Evolutionary conservation across 352 stramenopile species (phyloP).

Genomic region (Phytophthora nicotianae): DNA sequence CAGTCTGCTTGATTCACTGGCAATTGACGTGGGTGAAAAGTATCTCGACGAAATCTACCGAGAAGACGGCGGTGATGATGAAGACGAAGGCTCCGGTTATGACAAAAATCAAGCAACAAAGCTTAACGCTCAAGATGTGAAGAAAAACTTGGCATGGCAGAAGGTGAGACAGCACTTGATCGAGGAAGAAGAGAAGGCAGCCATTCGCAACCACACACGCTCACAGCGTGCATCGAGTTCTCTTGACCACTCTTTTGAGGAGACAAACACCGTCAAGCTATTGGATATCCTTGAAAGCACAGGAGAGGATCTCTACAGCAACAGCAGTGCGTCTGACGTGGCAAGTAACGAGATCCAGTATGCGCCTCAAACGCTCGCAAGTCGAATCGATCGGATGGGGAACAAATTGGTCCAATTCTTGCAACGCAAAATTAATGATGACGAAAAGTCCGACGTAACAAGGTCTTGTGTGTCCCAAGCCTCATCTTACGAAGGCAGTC

Average conservation of each 20-base stretch:
- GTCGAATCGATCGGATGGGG: slow-evolving; percentile 20
- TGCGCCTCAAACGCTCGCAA: slow-evolving; percentile 7
- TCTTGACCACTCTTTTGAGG: background rate
- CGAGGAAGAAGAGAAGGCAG: slow-evolving; percentile 39
- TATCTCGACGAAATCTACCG: slow-evolving; percentile 68
- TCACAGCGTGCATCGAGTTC: slow-evolving; percentile 6
- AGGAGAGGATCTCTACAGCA: slow-evolving; percentile 5
- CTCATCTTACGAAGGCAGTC: background rate
- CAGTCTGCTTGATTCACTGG: slow-evolving; percentile 54
- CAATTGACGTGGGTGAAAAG: slow-evolving; percentile 56
- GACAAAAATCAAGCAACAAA: background rate
- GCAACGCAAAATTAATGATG: slow-evolving; percentile 6
- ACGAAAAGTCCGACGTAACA: slow-evolving; percentile 6
- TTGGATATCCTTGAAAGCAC: slow-evolving; percentile 1
- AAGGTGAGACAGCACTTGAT: slow-evolving; percentile 45
- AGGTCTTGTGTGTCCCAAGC: slow-evolving; percentile 1
- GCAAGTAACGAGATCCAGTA: background rate
- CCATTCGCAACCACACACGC: slow-evolving; percentile 6
- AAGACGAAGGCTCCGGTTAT: background rate
- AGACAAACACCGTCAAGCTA: background rate
- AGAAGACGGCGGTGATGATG: slow-evolving; percentile 32
- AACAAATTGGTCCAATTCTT: slow-evolving; percentile 20
- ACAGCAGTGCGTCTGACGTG: slow-evolving; percentile 1
- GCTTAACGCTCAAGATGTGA: background rate
- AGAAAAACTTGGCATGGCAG: slow-evolving; percentile 38